phyloP scores from a whole-genome alignment of 164 flowering plant genomes.

The Chimonanthus salicifolius region DNA sequence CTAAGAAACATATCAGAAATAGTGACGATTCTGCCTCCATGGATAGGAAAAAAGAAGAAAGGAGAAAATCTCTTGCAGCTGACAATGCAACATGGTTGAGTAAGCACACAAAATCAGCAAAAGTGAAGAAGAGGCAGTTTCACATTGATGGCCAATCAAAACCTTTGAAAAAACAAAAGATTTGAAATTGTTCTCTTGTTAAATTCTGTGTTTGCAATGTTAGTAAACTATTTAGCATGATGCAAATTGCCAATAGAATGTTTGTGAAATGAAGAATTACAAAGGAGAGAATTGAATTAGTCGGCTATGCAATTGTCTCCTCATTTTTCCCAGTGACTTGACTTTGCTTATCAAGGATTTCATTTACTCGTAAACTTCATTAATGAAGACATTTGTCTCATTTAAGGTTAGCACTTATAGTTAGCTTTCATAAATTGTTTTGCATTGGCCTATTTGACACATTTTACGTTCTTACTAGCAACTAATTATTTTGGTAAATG shows the following conservation, averaged over 20 bases:
- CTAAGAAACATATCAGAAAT: constrained; percentile 13
- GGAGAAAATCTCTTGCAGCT: background rate
- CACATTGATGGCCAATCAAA: background rate
- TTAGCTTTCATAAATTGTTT: too few species aligned
- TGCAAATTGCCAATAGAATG: background rate
- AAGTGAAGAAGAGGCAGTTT: background rate
- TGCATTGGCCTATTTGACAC: too few species aligned
- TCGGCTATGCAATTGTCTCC: too few species aligned
- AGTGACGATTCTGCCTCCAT: background rate
- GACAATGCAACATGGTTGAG: background rate
- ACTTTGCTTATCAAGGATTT: too few species aligned
- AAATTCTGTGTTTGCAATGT: background rate
- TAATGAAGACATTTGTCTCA: too few species aligned
- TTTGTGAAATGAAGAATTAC: background rate
- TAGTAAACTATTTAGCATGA: background rate
- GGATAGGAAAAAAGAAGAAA: background rate
- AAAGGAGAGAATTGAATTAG: background rate
- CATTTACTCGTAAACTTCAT: too few species aligned
- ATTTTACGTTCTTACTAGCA: too few species aligned
- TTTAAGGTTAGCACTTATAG: too few species aligned
- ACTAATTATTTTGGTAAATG: too few species aligned
- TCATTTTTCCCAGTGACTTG: too few species aligned
- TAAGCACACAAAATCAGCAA: background rate
- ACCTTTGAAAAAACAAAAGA: constrained; percentile 2
- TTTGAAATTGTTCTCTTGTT: background rate